Evolutionary conservation across 2,329 filamentous ascomycete genomes (phyloP).

Genomic region (Colletotrichum sp.): DNA sequence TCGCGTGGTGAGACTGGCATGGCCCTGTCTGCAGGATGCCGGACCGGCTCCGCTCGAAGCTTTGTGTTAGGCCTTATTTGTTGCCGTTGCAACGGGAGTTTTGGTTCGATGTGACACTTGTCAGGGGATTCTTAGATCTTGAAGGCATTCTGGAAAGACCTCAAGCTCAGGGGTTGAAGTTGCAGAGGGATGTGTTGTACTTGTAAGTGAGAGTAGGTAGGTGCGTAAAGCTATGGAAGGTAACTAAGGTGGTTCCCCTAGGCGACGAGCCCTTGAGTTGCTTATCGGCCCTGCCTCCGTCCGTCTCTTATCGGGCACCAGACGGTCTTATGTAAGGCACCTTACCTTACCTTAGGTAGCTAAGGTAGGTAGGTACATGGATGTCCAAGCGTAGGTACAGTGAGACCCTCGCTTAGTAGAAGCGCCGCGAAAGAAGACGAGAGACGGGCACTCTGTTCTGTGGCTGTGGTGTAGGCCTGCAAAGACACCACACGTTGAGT

Average conservation of each 20-base stretch:
- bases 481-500: not conserved
- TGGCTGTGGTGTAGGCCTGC: too few relatives aligned
- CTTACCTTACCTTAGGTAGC: not conserved
- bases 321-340: not conserved
- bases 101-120: not conserved
- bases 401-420: not conserved
- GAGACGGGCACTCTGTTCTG: not conserved
- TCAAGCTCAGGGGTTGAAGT: not conserved
- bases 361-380: not conserved
- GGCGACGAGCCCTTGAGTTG: not conserved
- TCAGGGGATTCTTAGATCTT: not conserved
- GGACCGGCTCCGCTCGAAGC: not conserved
- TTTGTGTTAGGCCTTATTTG: not conserved
- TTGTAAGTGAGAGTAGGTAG: not conserved
- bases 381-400: not conserved
- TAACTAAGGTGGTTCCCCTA: not conserved
- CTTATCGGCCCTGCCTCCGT: not conserved
- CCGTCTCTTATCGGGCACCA: not conserved
- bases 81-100: not conserved
- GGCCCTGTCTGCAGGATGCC: not conserved
- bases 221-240: too few relatives aligned
- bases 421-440: not conserved
- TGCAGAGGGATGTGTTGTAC: not conserved
- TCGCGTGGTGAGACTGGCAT: slow-evolving; percentile 3
- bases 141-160: not conserved